A percentile compares a stretch with the other conserved stretches of the same genome.
Conservation (phyloP, 306 rosid genomes). For the Crotalaria pallida region DNA sequence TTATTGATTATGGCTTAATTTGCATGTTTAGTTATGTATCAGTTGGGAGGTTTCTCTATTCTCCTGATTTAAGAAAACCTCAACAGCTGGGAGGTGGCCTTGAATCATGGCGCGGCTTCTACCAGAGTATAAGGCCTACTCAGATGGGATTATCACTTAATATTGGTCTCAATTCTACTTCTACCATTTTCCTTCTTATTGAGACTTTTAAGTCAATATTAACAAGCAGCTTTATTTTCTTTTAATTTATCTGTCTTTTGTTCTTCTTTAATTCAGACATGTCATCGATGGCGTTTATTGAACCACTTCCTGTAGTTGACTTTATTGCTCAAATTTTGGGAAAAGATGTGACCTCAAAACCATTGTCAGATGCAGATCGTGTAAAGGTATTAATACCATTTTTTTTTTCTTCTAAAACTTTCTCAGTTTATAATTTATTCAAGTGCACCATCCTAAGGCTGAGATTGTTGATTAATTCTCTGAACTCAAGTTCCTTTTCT, state of each 20-base stretch:
- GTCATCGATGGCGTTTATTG: constrained; percentile 53
- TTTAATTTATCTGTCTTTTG: background rate
- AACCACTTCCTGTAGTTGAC: constrained; percentile 50
- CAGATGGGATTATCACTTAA: constrained; percentile 53
- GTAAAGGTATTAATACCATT: constrained; percentile 28
- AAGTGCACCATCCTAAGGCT: background rate
- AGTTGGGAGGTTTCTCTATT: constrained; percentile 40
- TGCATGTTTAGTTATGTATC: constrained; percentile 32
- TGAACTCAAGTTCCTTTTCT: background rate
- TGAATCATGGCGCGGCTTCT: constrained; percentile 54
- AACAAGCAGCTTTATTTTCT: background rate
- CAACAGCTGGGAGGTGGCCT: constrained; percentile 43
- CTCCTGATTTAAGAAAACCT: constrained; percentile 39
- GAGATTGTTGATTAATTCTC: background rate
- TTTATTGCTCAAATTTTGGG: constrained; percentile 50
- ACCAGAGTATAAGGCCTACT: constrained; percentile 52
- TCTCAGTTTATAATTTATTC: background rate
- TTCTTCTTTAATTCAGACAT: constrained; percentile 31
- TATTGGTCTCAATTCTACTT: constrained; percentile 29
- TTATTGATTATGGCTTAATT: background rate
- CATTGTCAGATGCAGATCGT: constrained; percentile 47
- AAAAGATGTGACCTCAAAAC: constrained; percentile 41
- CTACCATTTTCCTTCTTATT: background rate
- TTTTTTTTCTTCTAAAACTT: background rate
- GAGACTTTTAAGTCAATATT: background rate